Conservation (phyloP, 1,139 yeast species). For the Suhomyces maxii region DNA sequence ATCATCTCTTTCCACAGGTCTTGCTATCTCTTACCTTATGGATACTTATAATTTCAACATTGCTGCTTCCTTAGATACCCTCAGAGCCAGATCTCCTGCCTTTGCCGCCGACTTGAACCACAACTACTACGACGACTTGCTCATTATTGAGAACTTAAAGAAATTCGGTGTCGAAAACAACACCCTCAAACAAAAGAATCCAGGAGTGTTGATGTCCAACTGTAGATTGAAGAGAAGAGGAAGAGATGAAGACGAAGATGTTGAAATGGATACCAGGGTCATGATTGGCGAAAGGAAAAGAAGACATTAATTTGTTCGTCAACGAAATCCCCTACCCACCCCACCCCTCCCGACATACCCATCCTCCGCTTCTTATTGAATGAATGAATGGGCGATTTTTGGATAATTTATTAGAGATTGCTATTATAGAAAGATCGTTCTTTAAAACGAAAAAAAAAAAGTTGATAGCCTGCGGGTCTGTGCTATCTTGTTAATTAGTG, state of each 20-base stretch:
- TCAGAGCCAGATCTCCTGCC: slow-evolving; percentile 18
- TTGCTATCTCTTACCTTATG: slow-evolving; percentile 43
- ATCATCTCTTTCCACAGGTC: slow-evolving; percentile 32
- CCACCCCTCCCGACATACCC: too few relatives aligned
- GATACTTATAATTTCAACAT: slow-evolving; percentile 42
- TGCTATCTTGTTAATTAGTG: neutral
- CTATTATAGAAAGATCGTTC: neutral
- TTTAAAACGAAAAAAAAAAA: neutral
- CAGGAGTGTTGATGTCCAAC: slow-evolving; percentile 34
- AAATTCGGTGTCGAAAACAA: slow-evolving; percentile 40
- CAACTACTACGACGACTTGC: slow-evolving; percentile 43
- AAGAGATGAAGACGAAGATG: slow-evolving; percentile 20
- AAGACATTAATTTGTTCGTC: slow-evolving; percentile 2
- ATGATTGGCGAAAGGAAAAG: slow-evolving; percentile 12
- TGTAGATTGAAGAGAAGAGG: slow-evolving; percentile 33
- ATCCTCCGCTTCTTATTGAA: too few relatives aligned
- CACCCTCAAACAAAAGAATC: slow-evolving; percentile 28
- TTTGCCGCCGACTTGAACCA: slow-evolving; percentile 26
- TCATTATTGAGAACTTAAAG: slow-evolving; percentile 41
- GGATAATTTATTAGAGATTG: too few relatives aligned
- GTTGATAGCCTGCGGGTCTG: neutral
- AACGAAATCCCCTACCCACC: too few relatives aligned
- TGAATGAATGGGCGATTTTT: too few relatives aligned
- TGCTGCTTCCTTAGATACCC: slow-evolving; percentile 26
- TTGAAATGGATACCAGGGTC: slow-evolving; percentile 6